Percentiles rank a stretch among this genome's conserved stretches.
phyloP scores from a whole-genome alignment of 805 yeast species.

The Metschnikowia vanudenii region DNA sequence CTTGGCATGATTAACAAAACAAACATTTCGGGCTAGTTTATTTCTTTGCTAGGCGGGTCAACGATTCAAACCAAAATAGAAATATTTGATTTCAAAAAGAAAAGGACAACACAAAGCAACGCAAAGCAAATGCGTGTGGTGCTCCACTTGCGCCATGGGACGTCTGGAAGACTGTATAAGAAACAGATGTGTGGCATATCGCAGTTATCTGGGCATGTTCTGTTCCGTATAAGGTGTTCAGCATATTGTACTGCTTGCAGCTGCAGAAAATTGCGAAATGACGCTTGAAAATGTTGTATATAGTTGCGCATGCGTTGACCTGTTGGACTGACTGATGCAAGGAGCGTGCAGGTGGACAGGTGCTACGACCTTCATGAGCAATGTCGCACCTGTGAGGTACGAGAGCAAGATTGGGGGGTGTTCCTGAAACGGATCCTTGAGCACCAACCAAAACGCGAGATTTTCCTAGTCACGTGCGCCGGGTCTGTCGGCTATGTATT shows the following conservation, averaged over 20 bases:
- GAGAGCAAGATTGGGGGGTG: background rate
- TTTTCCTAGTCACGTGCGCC: background rate
- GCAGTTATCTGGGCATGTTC: background rate
- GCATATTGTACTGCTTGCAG: background rate
- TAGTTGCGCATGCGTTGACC: background rate
- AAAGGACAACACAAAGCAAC: too few relatives aligned
- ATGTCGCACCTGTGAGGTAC: background rate
- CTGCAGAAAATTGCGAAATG: background rate
- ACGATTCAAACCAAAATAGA: too few relatives aligned
- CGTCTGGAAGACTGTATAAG: background rate
- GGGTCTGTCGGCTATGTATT: too few relatives aligned
- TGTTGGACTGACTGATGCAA: background rate
- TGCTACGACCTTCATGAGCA: background rate
- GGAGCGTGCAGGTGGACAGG: too few relatives aligned
- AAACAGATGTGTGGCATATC: background rate
- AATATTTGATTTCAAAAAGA: too few relatives aligned
- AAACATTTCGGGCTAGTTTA: too few relatives aligned
- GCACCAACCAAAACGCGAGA: background rate
- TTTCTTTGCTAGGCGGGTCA: too few relatives aligned
- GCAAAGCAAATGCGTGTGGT: background rate
- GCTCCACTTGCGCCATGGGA: background rate
- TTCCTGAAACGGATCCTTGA: conserved; percentile 4
- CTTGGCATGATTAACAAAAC: too few relatives aligned
- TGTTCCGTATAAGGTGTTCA: background rate
- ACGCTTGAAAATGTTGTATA: background rate